Conservation (phyloP, 805 yeast species). For the Candida lessepsii region DNA sequence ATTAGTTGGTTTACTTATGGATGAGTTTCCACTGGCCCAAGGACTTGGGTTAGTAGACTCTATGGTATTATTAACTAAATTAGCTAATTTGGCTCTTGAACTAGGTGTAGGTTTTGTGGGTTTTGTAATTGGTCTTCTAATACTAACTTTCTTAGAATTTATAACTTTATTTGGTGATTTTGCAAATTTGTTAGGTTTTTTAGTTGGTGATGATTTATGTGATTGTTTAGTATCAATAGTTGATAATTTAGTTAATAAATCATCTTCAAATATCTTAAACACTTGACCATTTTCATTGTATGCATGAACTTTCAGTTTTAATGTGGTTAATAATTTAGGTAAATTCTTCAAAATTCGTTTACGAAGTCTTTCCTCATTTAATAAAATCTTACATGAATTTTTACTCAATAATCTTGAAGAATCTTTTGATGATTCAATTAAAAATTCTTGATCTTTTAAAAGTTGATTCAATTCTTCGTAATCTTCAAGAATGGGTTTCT, state of each 20-base stretch:
- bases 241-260: constrained; percentile 40
- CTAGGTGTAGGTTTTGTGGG: background rate
- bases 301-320: constrained; percentile 46
- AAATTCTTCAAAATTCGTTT: constrained; percentile 63
- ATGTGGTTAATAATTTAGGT: constrained; percentile 58
- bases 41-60: constrained; percentile 9
- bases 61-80: constrained; percentile 1
- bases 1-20: background rate
- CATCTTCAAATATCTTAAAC: constrained; percentile 46
- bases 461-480: constrained; percentile 56
- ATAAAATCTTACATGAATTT: constrained; percentile 73
- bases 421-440: constrained; percentile 72
- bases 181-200: background rate
- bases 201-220: constrained; percentile 1
- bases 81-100: constrained; percentile 1
- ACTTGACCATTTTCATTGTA: constrained; percentile 43
- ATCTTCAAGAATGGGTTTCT: constrained; percentile 55
- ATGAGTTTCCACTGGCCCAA: background rate
- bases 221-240: constrained; percentile 29
- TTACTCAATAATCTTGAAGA: constrained; percentile 74
- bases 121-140: constrained; percentile 4
- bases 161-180: constrained; percentile 5
- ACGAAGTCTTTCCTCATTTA: constrained; percentile 77
- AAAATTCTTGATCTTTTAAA: constrained; percentile 55
- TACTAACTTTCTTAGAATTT: constrained; percentile 6